A percentile compares a stretch with the other conserved stretches of the same genome.
Conservation (phyloP, 169 alveolate species). For the Cryptosporidium bovis region DNA sequence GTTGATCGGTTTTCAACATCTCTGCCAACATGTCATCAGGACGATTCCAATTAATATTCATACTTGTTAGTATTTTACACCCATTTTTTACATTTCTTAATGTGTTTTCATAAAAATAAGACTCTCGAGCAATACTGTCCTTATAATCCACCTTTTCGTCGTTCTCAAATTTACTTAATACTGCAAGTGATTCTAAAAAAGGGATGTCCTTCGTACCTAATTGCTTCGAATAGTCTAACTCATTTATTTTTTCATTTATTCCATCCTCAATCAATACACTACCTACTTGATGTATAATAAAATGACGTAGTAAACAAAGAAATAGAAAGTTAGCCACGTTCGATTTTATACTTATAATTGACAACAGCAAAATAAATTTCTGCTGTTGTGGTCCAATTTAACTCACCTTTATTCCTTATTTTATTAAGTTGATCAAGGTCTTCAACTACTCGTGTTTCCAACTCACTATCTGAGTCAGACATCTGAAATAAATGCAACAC, state of each 20-base stretch:
- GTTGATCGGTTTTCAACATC: slow-evolving; percentile 75
- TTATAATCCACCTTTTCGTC: slow-evolving; percentile 43
- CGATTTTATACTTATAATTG: neutral
- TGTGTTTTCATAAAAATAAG: slow-evolving; percentile 32
- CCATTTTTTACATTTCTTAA: slow-evolving; percentile 46
- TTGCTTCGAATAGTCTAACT: neutral
- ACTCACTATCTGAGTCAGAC: slow-evolving; percentile 65
- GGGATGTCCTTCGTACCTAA: slow-evolving; percentile 39
- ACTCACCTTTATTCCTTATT: slow-evolving; percentile 19
- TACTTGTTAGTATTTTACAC: neutral
- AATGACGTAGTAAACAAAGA: neutral
- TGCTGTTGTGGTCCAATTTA: neutral
- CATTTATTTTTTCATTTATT: slow-evolving; percentile 3
- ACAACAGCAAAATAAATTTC: too few species aligned
- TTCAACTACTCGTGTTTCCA: slow-evolving; percentile 50
- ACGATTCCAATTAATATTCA: slow-evolving; percentile 60
- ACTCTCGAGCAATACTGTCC: slow-evolving; percentile 37
- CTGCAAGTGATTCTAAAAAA: slow-evolving; percentile 43
- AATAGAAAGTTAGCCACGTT: neutral
- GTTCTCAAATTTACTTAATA: neutral
- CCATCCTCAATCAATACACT: slow-evolving; percentile 25
- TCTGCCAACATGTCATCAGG: slow-evolving; percentile 77
- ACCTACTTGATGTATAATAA: neutral
- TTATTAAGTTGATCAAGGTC: neutral
- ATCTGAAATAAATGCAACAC: neutral